phyloP scores from a whole-genome alignment of 2,329 filamentous ascomycete genomes.

The Rachicladosporium sp. region DNA sequence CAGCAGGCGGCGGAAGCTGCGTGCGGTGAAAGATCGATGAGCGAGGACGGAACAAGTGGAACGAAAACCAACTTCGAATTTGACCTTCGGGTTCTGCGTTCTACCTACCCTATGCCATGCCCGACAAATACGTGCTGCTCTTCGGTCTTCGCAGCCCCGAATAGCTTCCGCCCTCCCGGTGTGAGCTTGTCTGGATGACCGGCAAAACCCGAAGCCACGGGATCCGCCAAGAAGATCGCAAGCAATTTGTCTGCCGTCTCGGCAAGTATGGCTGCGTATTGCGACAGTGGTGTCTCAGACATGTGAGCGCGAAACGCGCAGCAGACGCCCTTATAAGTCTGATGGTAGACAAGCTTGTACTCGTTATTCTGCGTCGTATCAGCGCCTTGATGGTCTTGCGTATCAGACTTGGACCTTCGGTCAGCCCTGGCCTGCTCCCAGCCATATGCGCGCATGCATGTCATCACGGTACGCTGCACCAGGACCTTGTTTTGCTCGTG shows the following conservation, averaged over 20 bases:
- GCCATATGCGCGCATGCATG: constrained; percentile 41
- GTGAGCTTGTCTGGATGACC: constrained; percentile 13
- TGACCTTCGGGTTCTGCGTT: too few relatives aligned
- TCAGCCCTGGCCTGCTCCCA: constrained; percentile 29
- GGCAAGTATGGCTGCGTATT: constrained; percentile 31
- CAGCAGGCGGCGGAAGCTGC: constrained; percentile 5
- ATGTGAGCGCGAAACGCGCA: constrained; percentile 36
- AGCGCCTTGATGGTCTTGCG: constrained; percentile 4
- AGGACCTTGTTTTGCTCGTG: constrained; percentile 35
- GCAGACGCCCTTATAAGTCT: constrained; percentile 37
- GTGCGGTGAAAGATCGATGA: too few relatives aligned
- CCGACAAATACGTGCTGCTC: neutral
- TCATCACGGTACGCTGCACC: constrained; percentile 38
- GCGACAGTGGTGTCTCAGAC: constrained; percentile 22
- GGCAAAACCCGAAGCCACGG: constrained; percentile 17
- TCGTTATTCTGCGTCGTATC: constrained; percentile 27
- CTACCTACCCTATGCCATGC: too few relatives aligned
- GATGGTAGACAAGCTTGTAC: constrained; percentile 41
- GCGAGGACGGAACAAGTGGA: too few relatives aligned
- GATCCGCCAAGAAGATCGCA: constrained; percentile 34
- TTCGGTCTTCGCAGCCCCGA: constrained; percentile 10
- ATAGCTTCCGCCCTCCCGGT: constrained; percentile 19
- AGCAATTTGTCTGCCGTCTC: constrained; percentile 37
- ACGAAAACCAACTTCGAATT: too few relatives aligned
- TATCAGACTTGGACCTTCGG: constrained; percentile 13